phyloP scores from a whole-genome alignment of 257 asterid genomes.

The Prunella vulgaris region DNA sequence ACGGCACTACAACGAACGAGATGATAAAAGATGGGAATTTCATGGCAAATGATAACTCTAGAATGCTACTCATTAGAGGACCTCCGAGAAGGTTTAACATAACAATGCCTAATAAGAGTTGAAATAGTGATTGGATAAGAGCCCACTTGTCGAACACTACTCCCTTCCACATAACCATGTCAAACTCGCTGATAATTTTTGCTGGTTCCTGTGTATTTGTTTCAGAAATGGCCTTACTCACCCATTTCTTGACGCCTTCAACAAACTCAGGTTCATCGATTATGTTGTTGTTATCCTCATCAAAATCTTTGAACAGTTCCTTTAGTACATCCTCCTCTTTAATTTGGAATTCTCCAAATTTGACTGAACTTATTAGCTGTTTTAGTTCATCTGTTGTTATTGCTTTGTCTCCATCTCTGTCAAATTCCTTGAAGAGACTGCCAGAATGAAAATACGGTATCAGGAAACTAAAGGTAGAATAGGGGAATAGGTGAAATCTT shows the following conservation, averaged over 20 bases:
- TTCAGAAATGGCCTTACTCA: constrained; percentile 32
- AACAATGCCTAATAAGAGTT: constrained; percentile 40
- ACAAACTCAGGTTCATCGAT: constrained; percentile 43
- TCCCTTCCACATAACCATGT: constrained; percentile 38
- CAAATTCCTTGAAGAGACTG: constrained; percentile 46
- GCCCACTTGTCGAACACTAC: constrained; percentile 22
- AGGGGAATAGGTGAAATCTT: not conserved
- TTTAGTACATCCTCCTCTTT: constrained; percentile 27
- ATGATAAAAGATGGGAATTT: constrained; percentile 45
- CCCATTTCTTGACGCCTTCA: constrained; percentile 32
- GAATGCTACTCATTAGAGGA: constrained; percentile 42
- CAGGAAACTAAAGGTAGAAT: not conserved
- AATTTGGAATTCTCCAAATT: constrained; percentile 35
- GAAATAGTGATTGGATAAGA: constrained; percentile 28
- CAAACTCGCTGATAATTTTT: constrained; percentile 19
- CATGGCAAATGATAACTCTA: constrained; percentile 38
- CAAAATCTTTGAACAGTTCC: constrained; percentile 39
- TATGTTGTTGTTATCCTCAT: constrained; percentile 20
- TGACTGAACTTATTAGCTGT: constrained; percentile 30
- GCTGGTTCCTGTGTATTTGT: constrained; percentile 22
- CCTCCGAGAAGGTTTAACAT: constrained; percentile 47
- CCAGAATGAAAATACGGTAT: not conserved
- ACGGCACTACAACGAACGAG: constrained; percentile 51
- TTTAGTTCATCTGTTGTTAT: constrained; percentile 38
- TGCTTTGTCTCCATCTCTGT: constrained; percentile 17